Evolutionary conservation across 345 rosid species (phyloP).

Genomic region (Citrus medica): DNA sequence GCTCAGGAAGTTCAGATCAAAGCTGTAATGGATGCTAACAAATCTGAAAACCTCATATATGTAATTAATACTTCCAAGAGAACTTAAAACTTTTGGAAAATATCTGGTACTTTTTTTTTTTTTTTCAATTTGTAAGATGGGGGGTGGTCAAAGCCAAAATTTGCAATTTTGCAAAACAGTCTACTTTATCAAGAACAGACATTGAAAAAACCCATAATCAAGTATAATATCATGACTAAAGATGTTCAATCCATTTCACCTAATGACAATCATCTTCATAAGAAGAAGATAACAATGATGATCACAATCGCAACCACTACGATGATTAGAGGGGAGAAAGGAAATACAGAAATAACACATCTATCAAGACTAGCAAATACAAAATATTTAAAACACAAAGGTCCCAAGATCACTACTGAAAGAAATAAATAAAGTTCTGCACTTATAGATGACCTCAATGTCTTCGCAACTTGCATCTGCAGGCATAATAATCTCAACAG

Average conservation of each 20-base stretch:
- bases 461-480: conserved; percentile 95
- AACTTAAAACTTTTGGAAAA: not conserved
- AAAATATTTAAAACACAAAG: not conserved
- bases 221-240: not conserved
- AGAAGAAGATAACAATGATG: not conserved
- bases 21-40: not conserved
- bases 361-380: not conserved
- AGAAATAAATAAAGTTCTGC: not conserved
- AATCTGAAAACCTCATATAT: not conserved
- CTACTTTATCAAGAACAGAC: not conserved
- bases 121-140: not conserved
- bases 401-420: not conserved
- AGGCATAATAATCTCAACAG: conserved; percentile 73
- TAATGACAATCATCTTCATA: not conserved
- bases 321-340: not conserved
- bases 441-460: conserved; percentile 59
- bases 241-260: not conserved
- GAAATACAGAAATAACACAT: not conserved
- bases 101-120: not conserved
- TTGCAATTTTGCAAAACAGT: not conserved
- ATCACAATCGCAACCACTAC: not conserved
- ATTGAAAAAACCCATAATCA: not conserved
- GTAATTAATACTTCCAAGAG: not conserved
- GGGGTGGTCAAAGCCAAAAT: too few relatives aligned
- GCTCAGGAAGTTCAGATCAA: not conserved